Conservation (phyloP, 768 basidiomycete genomes). For the Tubosaeta sp. region DNA sequence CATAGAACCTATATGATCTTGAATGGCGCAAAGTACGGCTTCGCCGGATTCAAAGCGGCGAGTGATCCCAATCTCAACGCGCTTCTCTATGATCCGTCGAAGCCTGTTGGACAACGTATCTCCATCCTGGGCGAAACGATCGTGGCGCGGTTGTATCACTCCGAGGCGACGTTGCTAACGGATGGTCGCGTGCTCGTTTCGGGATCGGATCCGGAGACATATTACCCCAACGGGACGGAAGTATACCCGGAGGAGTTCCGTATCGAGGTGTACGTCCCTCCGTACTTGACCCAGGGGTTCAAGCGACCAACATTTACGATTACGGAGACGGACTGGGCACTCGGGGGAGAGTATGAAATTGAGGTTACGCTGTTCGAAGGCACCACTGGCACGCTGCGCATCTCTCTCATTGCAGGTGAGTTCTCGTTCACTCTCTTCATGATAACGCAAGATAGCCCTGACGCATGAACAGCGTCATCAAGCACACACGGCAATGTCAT, state of each 20-base stretch:
- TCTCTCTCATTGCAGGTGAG: slow-evolving; percentile 67
- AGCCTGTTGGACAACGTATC: slow-evolving; percentile 55
- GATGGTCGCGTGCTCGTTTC: slow-evolving; percentile 74
- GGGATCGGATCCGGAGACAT: slow-evolving; percentile 67
- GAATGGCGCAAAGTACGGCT: slow-evolving; percentile 67
- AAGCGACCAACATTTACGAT: slow-evolving; percentile 61
- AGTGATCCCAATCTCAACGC: slow-evolving; percentile 59
- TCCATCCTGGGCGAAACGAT: slow-evolving; percentile 66
- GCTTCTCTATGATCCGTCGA: slow-evolving; percentile 63
- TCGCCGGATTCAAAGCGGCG: slow-evolving; percentile 71
- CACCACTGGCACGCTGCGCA: slow-evolving; percentile 44
- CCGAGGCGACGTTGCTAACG: slow-evolving; percentile 67
- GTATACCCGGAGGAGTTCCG: slow-evolving; percentile 76
- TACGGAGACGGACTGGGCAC: slow-evolving; percentile 57
- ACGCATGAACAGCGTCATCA: slow-evolving; percentile 47
- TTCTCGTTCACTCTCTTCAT: neutral
- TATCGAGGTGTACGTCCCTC: slow-evolving; percentile 79
- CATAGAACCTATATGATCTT: no score
- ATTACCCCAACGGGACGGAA: slow-evolving; percentile 30
- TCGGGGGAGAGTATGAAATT: slow-evolving; percentile 51
- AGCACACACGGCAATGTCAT: slow-evolving; percentile 78
- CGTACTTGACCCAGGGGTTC: slow-evolving; percentile 67
- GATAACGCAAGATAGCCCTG: slow-evolving; percentile 3
- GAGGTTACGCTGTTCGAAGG: slow-evolving; percentile 39
- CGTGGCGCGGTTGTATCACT: slow-evolving; percentile 75